Percentiles rank a stretch among this genome's conserved stretches.
phyloP scores from a whole-genome alignment of 495 filamentous ascomycete species.

The Bryoglossum gracile region DNA sequence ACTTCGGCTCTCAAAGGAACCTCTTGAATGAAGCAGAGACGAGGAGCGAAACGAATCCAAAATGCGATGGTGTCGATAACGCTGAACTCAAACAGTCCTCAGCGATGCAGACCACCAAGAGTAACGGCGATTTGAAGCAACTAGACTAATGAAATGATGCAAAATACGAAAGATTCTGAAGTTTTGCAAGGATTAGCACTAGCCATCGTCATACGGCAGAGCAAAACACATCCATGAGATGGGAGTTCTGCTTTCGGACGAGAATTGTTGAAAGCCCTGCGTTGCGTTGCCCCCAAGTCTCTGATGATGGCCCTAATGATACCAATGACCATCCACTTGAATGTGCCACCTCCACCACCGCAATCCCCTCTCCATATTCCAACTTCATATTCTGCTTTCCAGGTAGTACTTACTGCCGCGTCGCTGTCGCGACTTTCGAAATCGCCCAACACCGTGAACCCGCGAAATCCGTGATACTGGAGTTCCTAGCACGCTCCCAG shows the following conservation, averaged over 20 bases:
- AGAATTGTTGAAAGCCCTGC: background rate
- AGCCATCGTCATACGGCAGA: background rate
- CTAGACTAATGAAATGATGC: too few species aligned
- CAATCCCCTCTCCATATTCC: background rate
- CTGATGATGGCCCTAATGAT: too few species aligned
- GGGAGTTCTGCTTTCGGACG: background rate
- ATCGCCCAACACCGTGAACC: background rate
- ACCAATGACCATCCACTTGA: background rate
- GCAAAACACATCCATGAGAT: background rate
- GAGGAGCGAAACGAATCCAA: too few species aligned
- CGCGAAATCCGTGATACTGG: background rate
- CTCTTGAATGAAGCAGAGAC: too few species aligned
- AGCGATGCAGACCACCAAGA: too few species aligned
- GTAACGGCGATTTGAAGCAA: too few species aligned
- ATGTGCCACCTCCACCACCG: background rate
- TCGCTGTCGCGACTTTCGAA: slow-evolving; percentile 6
- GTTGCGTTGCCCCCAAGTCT: too few species aligned
- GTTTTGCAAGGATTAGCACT: background rate
- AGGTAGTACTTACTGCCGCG: background rate
- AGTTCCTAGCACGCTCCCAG: slow-evolving; percentile 5
- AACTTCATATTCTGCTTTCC: background rate
- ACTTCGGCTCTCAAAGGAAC: too few species aligned
- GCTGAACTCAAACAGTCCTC: too few species aligned
- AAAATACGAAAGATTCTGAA: too few species aligned
- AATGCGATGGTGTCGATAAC: too few species aligned